Conservation (phyloP, 1,139 yeast genomes). For the Geotrichum fermentans region DNA sequence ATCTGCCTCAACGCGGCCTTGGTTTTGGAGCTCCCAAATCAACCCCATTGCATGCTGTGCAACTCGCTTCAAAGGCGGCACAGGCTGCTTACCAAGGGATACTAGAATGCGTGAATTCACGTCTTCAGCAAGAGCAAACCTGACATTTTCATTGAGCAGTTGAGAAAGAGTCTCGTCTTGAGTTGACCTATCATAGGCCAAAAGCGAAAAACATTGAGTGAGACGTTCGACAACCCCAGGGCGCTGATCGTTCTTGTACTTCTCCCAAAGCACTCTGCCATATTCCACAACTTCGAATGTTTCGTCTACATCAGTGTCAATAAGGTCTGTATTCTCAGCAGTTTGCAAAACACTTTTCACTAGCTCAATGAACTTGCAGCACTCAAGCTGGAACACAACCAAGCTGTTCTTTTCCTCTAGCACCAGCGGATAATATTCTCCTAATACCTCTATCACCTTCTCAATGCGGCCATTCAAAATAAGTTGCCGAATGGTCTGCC, state of each 20-base stretch:
- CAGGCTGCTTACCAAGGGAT: constrained; percentile 41
- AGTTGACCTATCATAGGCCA: constrained; percentile 48
- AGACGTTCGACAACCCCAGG: constrained; percentile 35
- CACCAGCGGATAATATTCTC: constrained; percentile 45
- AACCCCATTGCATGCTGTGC: constrained; percentile 37
- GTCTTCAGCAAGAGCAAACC: constrained; percentile 42
- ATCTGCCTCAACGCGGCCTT: constrained; percentile 32
- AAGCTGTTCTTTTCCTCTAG: constrained; percentile 40
- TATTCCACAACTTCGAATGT: constrained; percentile 42
- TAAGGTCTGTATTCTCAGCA: constrained; percentile 21
- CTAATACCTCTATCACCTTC: constrained; percentile 43
- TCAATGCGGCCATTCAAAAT: constrained; percentile 49
- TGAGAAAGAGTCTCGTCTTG: constrained; percentile 32
- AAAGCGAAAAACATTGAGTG: constrained; percentile 45
- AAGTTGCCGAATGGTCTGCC: constrained; percentile 50
- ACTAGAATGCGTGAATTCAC: constrained; percentile 44
- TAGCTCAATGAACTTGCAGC: constrained; percentile 48
- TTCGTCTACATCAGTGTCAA: background rate
- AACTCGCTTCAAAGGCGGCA: constrained; percentile 39
- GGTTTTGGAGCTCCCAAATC: constrained; percentile 36
- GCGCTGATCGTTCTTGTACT: constrained; percentile 36
- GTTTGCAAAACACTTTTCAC: constrained; percentile 19
- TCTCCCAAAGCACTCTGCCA: constrained; percentile 46
- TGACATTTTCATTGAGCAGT: constrained; percentile 38
- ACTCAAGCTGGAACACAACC: constrained; percentile 51